Evolutionary conservation across 805 yeast species (phyloP), one percentile per base, ranked within the genome.

Genomic region (Candida bentonensis): DNA sequence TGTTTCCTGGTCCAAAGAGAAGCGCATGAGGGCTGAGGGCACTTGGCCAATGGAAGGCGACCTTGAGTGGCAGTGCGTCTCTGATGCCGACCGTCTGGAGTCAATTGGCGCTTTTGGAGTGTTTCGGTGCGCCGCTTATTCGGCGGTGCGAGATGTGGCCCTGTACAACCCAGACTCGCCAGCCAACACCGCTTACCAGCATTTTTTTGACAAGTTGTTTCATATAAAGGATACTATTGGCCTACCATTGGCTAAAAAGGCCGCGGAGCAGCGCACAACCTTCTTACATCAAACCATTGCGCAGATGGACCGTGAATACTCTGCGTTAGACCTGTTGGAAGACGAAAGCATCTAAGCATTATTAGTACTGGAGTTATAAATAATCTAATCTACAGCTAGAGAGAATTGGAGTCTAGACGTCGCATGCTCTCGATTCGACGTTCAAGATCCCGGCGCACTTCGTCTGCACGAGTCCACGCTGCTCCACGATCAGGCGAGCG

Each of bases 31-130:
- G 5, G 50, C 45, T 2, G 41, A 45, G 7, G 56, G 54, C 27
- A 21, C 42, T 13, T 56, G 63, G 63, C 11, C 36, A 9, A 30
- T 30, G 36, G 36, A 30, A 9, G 36, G 36, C 7, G n/a, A 30
- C n/a, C 47, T 55, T 17, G 44, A 44, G 11, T 61, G 65, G 65
- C 62, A 57, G 45, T 58, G 64, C 45, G 64, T 62, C 5, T 60
- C 56, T 46, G 66, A 62, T 42, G 67, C 67, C 4, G 75, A 72
- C 61, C 40, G 61, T 21, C 49, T 63, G n/a, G 67, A 63, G 30
- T 66, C 67, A 3, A 59, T 61, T 43, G 67, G 67, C 15, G 59
- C 58, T 3, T 46, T 63, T 43, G 67, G 67, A 22, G 48, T 63
- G 26, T 52, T 62, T 33, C 50, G 67, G n/a, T 58, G 53, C 4